Evolutionary conservation across 2,329 filamentous ascomycete genomes (phyloP), one percentile per base, ranked within the genome.

Genomic region (Didymosphaeria variabile): DNA sequence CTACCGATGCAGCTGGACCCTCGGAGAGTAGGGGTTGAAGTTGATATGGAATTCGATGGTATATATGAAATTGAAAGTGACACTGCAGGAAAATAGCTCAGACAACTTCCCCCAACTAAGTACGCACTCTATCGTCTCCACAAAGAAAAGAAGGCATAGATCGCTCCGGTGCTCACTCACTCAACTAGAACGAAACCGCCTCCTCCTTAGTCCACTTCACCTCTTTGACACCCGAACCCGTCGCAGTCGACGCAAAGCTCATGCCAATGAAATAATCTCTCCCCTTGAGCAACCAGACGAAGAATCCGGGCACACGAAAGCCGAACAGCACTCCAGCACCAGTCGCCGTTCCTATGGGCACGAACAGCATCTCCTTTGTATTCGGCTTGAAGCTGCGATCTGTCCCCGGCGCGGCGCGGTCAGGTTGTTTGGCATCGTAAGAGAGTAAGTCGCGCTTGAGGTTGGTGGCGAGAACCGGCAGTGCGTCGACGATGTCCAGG

Each of bases 401-500:
- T 51, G 69, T 69, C 1, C 74, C 74, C 32, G 64, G 68, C 0
- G 72, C 67, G 36, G 68, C 66, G 29, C 49, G 60, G 13, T 69
- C 59, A 2, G 72, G 72, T 12, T 57, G 49, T 47, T 46, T 46
- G 1, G 66, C 29, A 31, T 70, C 59, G 58, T 63, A 77, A 13
- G 71, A 68, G 2, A 81, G 66, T 38, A 86, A 64, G 59, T 85
- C 83, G 51, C 81, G 77, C 61, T 80, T 78, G n/a, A 86, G 67
- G 62, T 84, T 85, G 5, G 77, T 75, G 23, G 72, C 71, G 3
- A 82, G 59, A 4, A 81, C 77, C 1, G 82, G 79, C 0, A 83
- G 65, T 0, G 75, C 70, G 38, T 71, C 69, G 36, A 75, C 67
- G 53, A 84, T 73, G 50, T 83, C 78, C 52, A 82, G 66, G 23